Evolutionary conservation across 2,329 filamentous ascomycete species (phyloP), one percentile per base, ranked within the genome.

Genomic region (Trichoderma sp.): DNA sequence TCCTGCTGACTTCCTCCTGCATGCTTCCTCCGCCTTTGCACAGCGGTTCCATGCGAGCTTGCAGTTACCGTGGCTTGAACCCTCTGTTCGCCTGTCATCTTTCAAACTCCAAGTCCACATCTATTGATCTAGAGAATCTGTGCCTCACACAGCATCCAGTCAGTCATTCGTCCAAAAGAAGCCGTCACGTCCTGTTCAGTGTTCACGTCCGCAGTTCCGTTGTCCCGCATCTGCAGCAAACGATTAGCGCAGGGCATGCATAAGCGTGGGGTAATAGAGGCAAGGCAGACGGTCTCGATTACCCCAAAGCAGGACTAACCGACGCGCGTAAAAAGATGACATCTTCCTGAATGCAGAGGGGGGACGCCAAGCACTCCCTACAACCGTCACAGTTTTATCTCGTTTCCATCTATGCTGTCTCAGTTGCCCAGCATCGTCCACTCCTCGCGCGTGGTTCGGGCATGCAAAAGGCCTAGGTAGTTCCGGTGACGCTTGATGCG

Each of bases 281-380:
- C 4, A 51, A 51, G n/a, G 15, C 4, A 51, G 48, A 28, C 44
- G 48, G 44, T 39, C 34, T 39, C 34, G 39, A 21, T 21, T 17
- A 26, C 44, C 44, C 56, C 30, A 39, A 19, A 26, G 39, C 19
- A 48, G 56, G 56, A 59, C 56, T 48, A 48, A 44, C 28, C 43
- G 9, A 59, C 56, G 56, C 6, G 28, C 26, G 48, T 59, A 41
- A 59, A 48, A 59, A 44, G 56, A 48, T 59, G n/a, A 50, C 56
- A 59, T 59, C 44, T 48, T 39, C 44, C 21, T 41, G 43, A 19
- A 48, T 59, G 56, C 48, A 28, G 56, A 45, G 41, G 26, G 21
- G 4, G 34, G 19, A 57, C 54, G 41, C 41, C 45, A 54, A 28
- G 15, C 21, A 21, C 48, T 51, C 48, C 26, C 48, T 43, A 44